Evolutionary conservation across 2,329 filamentous ascomycete species (phyloP), one percentile per base, ranked within the genome.

Genomic region (Epichloe coenophiala): DNA sequence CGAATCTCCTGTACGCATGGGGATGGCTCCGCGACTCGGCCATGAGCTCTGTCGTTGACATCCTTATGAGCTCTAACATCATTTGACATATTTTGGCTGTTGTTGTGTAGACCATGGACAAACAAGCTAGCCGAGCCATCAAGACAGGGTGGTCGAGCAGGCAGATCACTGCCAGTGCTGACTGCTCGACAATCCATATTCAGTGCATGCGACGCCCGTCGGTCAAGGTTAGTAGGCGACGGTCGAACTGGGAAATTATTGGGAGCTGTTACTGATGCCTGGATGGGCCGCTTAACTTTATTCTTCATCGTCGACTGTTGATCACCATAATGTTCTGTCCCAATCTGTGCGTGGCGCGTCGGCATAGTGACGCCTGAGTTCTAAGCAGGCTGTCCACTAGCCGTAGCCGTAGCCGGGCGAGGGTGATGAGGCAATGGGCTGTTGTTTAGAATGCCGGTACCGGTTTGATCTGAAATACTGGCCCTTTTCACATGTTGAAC

Each of bases 351-450:
- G 53, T 44, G 11, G 15, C 9, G 12, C 43, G 33, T n/a, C 36
- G 35, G 38, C 38, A 43, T 48, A 51, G 47, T 45, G 43, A 45
- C 31, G 42, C 42, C 57, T 55, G 55, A 21, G 23, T 53, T 44
- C 54, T 57, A 57, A 17, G 48, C 57, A 59, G 54, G 47, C 48
- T 53, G 54, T 41, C 15, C 49, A 43, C 52, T 48, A 17, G 41
- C 42, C 37, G 50, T 42, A 2, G 19, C 42, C 37, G 50, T 42
- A 2, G 19, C 47, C 21, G 51, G 51, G 15, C 46, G 50, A 21
- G 27, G 5, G 31, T 47, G 13, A 19, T 31, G 4, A 11, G 46
- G 27, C 19, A 48, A 44, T 4, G 45, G 36, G 17, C 2, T 21
- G 2, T 38, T 3, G 9, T 13, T 45, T 11, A 15, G 11, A 13